Evolutionary conservation across 257 asterid species (phyloP), one percentile per base, ranked within the genome.

Genomic region (Plantago ovata): DNA sequence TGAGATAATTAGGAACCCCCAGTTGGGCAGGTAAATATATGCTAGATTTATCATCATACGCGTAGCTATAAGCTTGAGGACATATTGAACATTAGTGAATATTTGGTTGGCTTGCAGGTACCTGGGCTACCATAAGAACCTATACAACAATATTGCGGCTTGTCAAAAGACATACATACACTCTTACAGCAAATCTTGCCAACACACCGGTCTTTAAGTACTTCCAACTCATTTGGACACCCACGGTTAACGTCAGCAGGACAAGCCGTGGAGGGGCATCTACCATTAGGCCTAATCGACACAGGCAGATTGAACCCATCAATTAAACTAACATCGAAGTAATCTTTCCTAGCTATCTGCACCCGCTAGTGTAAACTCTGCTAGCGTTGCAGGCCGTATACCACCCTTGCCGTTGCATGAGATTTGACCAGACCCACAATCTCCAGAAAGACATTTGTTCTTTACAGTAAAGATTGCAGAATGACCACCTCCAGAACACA

Each of bases 61-160:
- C 87, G 39, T 83, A 83, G 56, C 85, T 80, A 56, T 83, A 83
- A 3, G 87, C 83, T 41, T 73, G 75, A 16, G 83, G 92, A n/a
- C 87, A 83, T 10, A 64, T 80, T 80, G 33, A 83, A 76, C 1
- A 69, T 19, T 22, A 28, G 52, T 3, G 92, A 76, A 44, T 71
- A 84, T 8, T 3, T 38, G 0, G 82, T 63, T 2, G 85, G 79
- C 33, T 52, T 20, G 72, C 87, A 84, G 0, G 67, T 78, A 0
- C 16, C 38, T 8, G 92, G 81, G 2, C 57, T 9, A 5, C 41
- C 38, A 13, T 23, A 78, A 2, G 42, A 41, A 14, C 85, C 85
- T 9, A 64, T 78, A 74, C 87, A 83, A 13, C 92, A 83, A 56
- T 73, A 76, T 4, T 64, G 68, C 3, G 84, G 82, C 2, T 61